Evolutionary conservation across 2,329 filamentous ascomycete species (phyloP), one percentile per base, ranked within the genome.

Genomic region (Ceratocystis destructans): DNA sequence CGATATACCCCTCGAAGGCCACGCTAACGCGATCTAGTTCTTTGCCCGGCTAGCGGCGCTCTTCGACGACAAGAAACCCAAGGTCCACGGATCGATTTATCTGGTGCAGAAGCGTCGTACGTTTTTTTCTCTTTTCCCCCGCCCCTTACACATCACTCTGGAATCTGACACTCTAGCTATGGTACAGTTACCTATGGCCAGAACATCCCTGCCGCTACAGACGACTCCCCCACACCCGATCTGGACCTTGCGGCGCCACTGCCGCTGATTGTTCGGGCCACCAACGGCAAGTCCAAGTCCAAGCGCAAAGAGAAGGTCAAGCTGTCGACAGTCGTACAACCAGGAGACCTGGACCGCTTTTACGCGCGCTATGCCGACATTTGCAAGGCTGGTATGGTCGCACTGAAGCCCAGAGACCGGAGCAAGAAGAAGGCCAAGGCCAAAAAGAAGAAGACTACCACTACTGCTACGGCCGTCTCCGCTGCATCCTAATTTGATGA

Each of bases 391-490:
- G 90, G 91, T 5, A 96, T 97, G 91, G 81, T 83, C 62, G 86
- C 87, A 6, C 74, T 99, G 77, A 97, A 96, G 83, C 96, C 96
- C 74, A 83, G 94, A 71, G 93, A 97, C 77, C 83, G 91, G 73
- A 96, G 88, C 76, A 93, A 90, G 81, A 86, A 87, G 79, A 89
- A 88, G 74, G 86, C 88, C 71, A 88, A 88, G 74, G 90, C 88
- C 69, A 89, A 87, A 78, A 84, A 81, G 77, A 88, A 86, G 79
- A 86, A 83, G 76, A 76, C 72, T 7, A 70, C 72, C 46, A 41
- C 37, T 41, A 15, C 37, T 41, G 37, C 37, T 41, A 12, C 37
- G 10, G 71, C 71, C 20, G 53, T 64, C 45, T 55, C 66, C 64
- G 37, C 65, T 65, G 28, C 55, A 53, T 46, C 48, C 2, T 59